Base-by-base conservation (phyloP, 257 asterid species). In the Coffea canephora region DNA sequence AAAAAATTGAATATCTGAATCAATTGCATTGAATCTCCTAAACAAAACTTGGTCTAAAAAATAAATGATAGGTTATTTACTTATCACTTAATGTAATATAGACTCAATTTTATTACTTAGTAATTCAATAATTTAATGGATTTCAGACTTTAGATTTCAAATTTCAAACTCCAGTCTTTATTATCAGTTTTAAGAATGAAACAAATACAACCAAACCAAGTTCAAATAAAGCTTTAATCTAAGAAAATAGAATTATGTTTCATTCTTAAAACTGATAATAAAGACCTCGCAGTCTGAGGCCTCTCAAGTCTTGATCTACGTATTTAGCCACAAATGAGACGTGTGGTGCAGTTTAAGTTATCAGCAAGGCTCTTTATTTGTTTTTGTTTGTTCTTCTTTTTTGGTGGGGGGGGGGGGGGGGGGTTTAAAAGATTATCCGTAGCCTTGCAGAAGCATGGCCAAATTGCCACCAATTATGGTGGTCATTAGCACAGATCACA, bases 241-340 rank as follows among this genome's bases (percentile, higher is more conserved):
- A 64, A 64, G 1, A 3, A 61, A 45, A 52, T 48, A 4, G 5
- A 25, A 9, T 64, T 19, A 31, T 31, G 61, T 49, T 64, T 18
- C 45, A 70, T 39, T 13, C 36, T 62, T 61, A 1, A 8, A 23
- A 70, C 49, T 12, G 3, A 21, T 61, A n/a, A 39, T 61, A n/a
- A 39, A 39, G 43, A 61, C 7, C 12, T 10, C 15, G 34, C 6
- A n/a, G 50, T 43, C 78, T 70, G 70, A 65, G 43, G 27, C 34
- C 79, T 70, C 80, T 62, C 0, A 8, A 62, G 68, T 8, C 68
- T 62, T 49, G 77, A 45, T 72, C 43, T 75, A 66, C 39, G 46
- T 74, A 80, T 68, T 68, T 67, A 69, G 74, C 78, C 67, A 62
- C 77, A 46, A 70, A 71, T 36, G 13, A 49, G 16, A 71, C 36